A percentile compares a stretch with the other conserved stretches of the same genome.
Evolutionary conservation across 1,284 basidiomycete species (phyloP).

Genomic region (Tilletia horrida): DNA sequence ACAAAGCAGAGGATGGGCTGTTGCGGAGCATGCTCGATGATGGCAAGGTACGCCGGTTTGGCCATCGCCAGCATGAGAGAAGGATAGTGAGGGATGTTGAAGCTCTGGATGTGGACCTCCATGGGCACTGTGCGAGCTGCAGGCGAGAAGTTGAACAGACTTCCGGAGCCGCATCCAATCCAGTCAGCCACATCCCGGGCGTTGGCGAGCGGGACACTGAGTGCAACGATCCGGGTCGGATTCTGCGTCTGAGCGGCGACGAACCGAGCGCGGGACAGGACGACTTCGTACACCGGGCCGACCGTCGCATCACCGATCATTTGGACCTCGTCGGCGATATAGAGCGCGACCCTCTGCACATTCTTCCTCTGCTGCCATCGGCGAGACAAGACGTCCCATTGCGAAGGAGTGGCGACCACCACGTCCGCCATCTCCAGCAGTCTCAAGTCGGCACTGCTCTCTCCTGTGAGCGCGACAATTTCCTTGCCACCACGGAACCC

Average conservation of each 20-base stretch:
- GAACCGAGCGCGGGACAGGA: constrained; percentile 89
- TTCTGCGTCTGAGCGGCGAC: constrained; percentile 90
- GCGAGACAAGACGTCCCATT: constrained; percentile 96
- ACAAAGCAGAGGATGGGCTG: constrained; percentile 92
- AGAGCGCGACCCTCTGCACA: constrained; percentile 83
- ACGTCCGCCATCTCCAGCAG: constrained; percentile 73
- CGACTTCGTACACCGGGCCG: constrained; percentile 91
- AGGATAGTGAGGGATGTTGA: constrained; percentile 93
- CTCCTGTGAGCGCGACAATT: constrained; percentile 86
- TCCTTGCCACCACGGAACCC: constrained; percentile 81
- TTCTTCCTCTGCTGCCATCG: constrained; percentile 96
- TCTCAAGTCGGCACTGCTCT: constrained; percentile 87
- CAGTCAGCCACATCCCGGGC: constrained; percentile 94
- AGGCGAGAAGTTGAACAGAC: constrained; percentile 96
- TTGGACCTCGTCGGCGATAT: constrained; percentile 94
- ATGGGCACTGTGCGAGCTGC: constrained; percentile 90
- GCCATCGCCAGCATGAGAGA: constrained; percentile 99
- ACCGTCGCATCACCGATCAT: constrained; percentile 81
- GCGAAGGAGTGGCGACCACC: constrained; percentile 79
- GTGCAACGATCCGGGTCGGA: constrained; percentile 87
- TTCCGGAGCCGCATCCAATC: constrained; percentile 84
- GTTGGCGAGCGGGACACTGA: constrained; percentile 91
- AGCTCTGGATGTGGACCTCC: constrained; percentile 95
- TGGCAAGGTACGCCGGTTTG: constrained; percentile 92
- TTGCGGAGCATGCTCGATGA: constrained; percentile 75